Conservation (phyloP, 495 filamentous ascomycete genomes). For the Oidiodendron maius region DNA sequence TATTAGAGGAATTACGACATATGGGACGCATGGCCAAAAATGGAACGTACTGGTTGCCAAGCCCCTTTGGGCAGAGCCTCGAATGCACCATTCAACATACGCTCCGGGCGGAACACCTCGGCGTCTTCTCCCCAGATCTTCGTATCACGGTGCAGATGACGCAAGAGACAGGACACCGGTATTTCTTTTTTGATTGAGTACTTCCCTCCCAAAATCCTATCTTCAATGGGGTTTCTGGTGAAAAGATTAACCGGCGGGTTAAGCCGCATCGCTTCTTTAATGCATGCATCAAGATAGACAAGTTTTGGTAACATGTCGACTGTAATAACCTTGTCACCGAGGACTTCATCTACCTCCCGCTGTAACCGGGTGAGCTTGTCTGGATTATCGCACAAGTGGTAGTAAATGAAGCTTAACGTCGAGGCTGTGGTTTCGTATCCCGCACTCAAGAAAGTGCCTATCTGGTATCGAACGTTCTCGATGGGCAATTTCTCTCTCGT, state of each 20-base stretch:
- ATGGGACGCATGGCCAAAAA: too few species aligned
- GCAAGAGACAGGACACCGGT: constrained; percentile 53
- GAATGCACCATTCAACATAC: constrained; percentile 60
- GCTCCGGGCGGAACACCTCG: constrained; percentile 55
- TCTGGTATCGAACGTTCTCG: constrained; percentile 45
- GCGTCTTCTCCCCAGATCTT: constrained; percentile 57
- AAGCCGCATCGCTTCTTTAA: constrained; percentile 63
- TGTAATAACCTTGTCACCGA: constrained; percentile 45
- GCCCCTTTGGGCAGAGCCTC: constrained; percentile 41
- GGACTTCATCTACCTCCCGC: constrained; percentile 52
- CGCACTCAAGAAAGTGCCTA: too few species aligned
- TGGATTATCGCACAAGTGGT: constrained; percentile 42
- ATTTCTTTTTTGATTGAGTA: constrained; percentile 59
- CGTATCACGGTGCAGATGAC: constrained; percentile 61
- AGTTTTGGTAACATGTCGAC: constrained; percentile 54
- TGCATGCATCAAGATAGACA: constrained; percentile 54
- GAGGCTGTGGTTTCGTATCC: constrained; percentile 59
- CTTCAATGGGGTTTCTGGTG: constrained; percentile 39
- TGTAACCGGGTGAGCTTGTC: constrained; percentile 36
- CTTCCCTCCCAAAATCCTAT: constrained; percentile 53
- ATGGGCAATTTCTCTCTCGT: constrained; percentile 44
- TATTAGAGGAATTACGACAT: too few species aligned
- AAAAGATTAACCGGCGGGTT: constrained; percentile 62
- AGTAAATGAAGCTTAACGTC: constrained; percentile 43
- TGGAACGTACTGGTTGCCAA: constrained; percentile 68